Evolutionary conservation across 1,284 basidiomycete species (phyloP).

Genomic region (Pterulicium gracile): DNA sequence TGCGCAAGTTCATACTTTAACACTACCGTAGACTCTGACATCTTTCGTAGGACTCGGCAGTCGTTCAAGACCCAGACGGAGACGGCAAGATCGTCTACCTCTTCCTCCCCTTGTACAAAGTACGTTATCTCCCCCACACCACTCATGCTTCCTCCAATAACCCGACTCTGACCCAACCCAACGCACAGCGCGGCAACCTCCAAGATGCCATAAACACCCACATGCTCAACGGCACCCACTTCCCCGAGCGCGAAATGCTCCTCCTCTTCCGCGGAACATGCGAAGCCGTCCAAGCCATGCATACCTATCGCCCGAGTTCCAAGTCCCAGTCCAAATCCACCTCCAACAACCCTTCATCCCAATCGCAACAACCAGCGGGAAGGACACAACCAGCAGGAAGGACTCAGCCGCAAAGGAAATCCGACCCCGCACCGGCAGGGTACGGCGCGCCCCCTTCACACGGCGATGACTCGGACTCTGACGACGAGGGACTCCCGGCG

Average conservation of each 20-base stretch:
- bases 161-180: slow-evolving; percentile 14
- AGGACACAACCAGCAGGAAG: slow-evolving; percentile 1
- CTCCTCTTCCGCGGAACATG: slow-evolving; percentile 90
- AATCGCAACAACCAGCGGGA: slow-evolving; percentile 7
- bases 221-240: slow-evolving; percentile 73
- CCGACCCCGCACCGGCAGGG: slow-evolving; percentile 13
- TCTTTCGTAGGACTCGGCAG: slow-evolving; percentile 69
- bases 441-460: slow-evolving; percentile 17
- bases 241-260: slow-evolving; percentile 84
- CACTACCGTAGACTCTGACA: slow-evolving; percentile 3
- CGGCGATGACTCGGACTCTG: slow-evolving; percentile 28
- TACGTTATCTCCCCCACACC: slow-evolving; percentile 15
- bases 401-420: slow-evolving; percentile 14
- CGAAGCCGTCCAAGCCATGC: slow-evolving; percentile 89
- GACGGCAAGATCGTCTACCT: slow-evolving; percentile 93
- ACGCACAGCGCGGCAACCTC: slow-evolving; percentile 70
- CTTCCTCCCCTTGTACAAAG: slow-evolving; percentile 85
- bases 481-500: slow-evolving; percentile 49
- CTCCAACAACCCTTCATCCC: slow-evolving; percentile 17
- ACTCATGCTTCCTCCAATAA: neutral
- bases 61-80: slow-evolving; percentile 86
- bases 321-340: slow-evolving; percentile 22
- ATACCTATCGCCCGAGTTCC: slow-evolving; percentile 57
- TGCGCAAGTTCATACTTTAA: neutral
- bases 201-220: slow-evolving; percentile 92